These are phyloP conservation scores for Scleroderma bovista DNA, from an alignment of 768 basidiomycete genomes.

Conservation along the genomic window DNA sequence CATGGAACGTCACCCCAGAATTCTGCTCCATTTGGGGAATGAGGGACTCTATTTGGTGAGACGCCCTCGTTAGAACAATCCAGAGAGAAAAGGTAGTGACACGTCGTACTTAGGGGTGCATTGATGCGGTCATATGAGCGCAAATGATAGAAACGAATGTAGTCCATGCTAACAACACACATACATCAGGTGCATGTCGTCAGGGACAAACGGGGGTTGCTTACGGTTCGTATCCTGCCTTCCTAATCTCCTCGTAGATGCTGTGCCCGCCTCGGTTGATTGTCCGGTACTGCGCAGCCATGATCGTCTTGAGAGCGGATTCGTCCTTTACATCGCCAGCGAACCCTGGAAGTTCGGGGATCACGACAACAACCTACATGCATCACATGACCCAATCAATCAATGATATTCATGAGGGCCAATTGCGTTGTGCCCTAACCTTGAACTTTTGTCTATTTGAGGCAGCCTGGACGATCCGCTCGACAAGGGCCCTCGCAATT, in stretches of 20 bases:
- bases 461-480: constrained; percentile 83
- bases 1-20: constrained; percentile 74
- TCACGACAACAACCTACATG: constrained; percentile 78
- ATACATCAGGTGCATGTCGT: background rate
- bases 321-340: constrained; percentile 74
- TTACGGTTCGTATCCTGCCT: constrained; percentile 75
- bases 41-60: constrained; percentile 30
- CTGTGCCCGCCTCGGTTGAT: constrained; percentile 87
- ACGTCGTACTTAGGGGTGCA: constrained; percentile 51
- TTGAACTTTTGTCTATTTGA: constrained; percentile 68
- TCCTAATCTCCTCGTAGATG: constrained; percentile 78
- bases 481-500: constrained; percentile 78
- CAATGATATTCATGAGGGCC: background rate
- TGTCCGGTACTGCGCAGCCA: constrained; percentile 83
- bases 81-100: background rate
- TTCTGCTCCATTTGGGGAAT: constrained; percentile 67
- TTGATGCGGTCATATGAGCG: constrained; percentile 90
- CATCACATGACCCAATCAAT: background rate
- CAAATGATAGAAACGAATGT: constrained; percentile 89
- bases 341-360: constrained; percentile 92
- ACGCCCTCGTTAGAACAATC: constrained; percentile 16
- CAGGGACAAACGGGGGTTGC: constrained; percentile 15
- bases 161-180: constrained; percentile 52
- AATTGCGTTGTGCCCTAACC: constrained; percentile 29
- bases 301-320: constrained; percentile 65